These are phyloP conservation scores for Coemansia umbellata DNA, from an alignment of 192 early-diverging fungal genomes.

Conservation along the genomic window DNA sequence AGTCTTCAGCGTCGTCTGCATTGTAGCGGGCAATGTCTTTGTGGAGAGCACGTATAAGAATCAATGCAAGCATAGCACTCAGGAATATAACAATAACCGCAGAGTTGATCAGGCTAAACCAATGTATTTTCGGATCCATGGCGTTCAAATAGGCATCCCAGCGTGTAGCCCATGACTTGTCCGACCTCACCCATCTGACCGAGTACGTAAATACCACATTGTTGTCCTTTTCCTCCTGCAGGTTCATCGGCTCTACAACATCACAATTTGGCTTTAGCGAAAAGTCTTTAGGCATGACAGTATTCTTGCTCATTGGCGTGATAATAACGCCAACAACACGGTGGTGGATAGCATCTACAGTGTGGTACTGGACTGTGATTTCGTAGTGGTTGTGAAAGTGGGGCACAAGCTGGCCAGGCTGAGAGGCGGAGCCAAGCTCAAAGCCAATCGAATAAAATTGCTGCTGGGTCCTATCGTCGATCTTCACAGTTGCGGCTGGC, in stretches of 20 bases:
- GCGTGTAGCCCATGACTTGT: constrained; percentile 75
- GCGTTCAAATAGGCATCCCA: constrained; percentile 84
- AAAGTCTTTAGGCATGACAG: constrained; percentile 19
- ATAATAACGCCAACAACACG: constrained; percentile 90
- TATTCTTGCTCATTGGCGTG: constrained; percentile 60
- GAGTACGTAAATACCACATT: constrained; percentile 62
- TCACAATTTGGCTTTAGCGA: constrained; percentile 29
- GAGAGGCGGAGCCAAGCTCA: constrained; percentile 58
- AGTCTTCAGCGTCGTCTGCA: constrained; percentile 59
- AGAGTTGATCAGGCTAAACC: constrained; percentile 94
- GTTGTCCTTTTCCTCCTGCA: constrained; percentile 48
- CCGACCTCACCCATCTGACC: constrained; percentile 57
- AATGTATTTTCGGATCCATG: constrained; percentile 89
- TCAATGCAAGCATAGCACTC: constrained; percentile 85
- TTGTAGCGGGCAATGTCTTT: constrained; percentile 95
- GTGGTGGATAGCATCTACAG: constrained; percentile 56
- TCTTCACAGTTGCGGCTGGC: constrained; percentile 66
- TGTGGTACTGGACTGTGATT: constrained; percentile 81
- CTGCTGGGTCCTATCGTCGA: constrained; percentile 53
- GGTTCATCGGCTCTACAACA: constrained; percentile 33
- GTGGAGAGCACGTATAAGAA: constrained; percentile 82
- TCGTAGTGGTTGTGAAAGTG: constrained; percentile 85
- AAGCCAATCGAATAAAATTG: constrained; percentile 76
- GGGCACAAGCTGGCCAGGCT: constrained; percentile 26
- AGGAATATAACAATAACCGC: constrained; percentile 91